Percentiles rank a stretch among this genome's conserved stretches.
Evolutionary conservation across 2,329 filamentous ascomycete genomes (phyloP).

Genomic region (Scleromitrula shiraiana): DNA sequence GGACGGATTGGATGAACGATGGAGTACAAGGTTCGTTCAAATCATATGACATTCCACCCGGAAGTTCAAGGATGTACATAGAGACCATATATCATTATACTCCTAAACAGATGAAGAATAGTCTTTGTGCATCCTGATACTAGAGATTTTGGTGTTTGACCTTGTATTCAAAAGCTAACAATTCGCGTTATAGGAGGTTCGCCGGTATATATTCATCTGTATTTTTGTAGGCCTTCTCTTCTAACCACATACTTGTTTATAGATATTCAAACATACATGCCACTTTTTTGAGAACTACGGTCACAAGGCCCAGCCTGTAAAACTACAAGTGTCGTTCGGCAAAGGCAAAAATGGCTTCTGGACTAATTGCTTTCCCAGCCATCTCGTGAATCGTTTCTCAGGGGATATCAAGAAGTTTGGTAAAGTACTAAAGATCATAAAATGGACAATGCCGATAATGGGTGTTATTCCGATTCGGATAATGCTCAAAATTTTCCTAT

Average conservation of each 20-base stretch:
- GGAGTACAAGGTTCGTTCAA: conserved; percentile 52
- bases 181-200: neutral
- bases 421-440: conserved; percentile 35
- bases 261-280: conserved; percentile 62
- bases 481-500: conserved; percentile 59
- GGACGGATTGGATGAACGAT: conserved; percentile 53
- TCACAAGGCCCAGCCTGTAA: conserved; percentile 47
- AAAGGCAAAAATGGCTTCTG: conserved; percentile 53
- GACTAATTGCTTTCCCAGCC: conserved; percentile 57
- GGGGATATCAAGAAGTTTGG: conserved; percentile 48
- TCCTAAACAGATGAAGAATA: too few species aligned
- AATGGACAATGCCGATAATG: conserved; percentile 52
- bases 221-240: conserved; percentile 27
- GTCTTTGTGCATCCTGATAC: too few species aligned
- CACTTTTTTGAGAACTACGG: conserved; percentile 53
- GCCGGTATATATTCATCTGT: conserved; percentile 4
- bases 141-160: too few species aligned
- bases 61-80: too few species aligned
- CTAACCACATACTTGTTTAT: conserved; percentile 10
- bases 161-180: too few species aligned
- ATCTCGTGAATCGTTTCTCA: conserved; percentile 46
- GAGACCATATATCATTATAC: too few species aligned
- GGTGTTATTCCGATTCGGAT: conserved; percentile 55
- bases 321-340: conserved; percentile 55
- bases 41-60: too few species aligned